Conservation (phyloP, 768 basidiomycete genomes). For the Myochromella boudieri region DNA sequence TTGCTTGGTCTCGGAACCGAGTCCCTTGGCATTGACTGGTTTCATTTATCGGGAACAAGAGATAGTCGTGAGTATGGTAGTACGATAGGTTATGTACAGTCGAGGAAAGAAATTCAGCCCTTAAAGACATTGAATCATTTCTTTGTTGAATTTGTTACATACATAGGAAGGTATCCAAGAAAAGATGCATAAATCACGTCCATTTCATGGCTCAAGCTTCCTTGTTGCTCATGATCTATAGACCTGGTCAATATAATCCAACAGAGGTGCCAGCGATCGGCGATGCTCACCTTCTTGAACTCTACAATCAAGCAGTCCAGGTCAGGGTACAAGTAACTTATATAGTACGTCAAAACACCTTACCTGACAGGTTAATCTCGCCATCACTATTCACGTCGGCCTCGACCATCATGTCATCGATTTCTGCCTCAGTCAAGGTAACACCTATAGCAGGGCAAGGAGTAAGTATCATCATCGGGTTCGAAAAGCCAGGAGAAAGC, state of each 20-base stretch:
- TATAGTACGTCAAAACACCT: constrained; percentile 15
- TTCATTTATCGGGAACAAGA: too few species aligned
- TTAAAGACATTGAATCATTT: too few species aligned
- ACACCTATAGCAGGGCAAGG: constrained; percentile 38
- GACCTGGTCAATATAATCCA: neutral
- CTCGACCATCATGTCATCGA: constrained; percentile 90
- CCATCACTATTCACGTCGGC: constrained; percentile 85
- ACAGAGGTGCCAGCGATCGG: neutral
- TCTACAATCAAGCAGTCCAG: constrained; percentile 7
- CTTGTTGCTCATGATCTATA: constrained; percentile 10
- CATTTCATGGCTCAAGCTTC: neutral
- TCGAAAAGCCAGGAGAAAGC: constrained; percentile 19
- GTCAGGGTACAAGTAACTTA: neutral
- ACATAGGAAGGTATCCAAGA: neutral
- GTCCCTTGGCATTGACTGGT: too few species aligned
- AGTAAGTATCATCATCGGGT: too few species aligned
- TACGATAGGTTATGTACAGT: too few species aligned
- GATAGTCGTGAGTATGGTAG: too few species aligned
- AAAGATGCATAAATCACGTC: neutral
- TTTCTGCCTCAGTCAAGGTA: constrained; percentile 73
- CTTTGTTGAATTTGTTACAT: too few species aligned
- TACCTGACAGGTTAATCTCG: constrained; percentile 78
- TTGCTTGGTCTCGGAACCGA: too few species aligned
- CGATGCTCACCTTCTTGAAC: constrained; percentile 14
- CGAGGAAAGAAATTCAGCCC: too few species aligned